Evolutionary conservation across 192 early-diverging fungal species (phyloP).

Genomic region (Backusella morwellensis): DNA sequence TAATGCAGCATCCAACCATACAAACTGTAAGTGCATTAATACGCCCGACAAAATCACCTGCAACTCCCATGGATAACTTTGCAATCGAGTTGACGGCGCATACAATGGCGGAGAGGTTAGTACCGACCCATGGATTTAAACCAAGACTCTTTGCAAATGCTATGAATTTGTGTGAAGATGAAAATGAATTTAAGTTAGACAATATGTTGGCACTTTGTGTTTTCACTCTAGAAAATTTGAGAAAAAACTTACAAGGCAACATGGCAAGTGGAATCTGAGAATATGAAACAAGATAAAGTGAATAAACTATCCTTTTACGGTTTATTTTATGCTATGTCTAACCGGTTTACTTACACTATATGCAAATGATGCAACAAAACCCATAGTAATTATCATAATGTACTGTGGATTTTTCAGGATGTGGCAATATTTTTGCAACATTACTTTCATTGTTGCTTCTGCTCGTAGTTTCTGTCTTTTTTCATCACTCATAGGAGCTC

Average conservation of each 20-base stretch:
- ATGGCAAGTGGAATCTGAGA: background rate
- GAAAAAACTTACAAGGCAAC: background rate
- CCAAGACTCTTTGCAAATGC: conserved; percentile 35
- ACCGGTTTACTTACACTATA: background rate
- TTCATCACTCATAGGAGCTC: background rate
- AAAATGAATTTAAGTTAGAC: conserved; percentile 15
- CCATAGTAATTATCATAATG: background rate
- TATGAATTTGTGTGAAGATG: background rate
- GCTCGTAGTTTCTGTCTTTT: background rate
- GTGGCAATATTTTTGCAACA: background rate
- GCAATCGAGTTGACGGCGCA: conserved; percentile 36
- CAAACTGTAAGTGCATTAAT: conserved; percentile 43
- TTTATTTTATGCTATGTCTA: background rate
- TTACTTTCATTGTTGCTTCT: background rate
- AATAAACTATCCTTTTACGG: background rate
- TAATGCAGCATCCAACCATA: conserved; percentile 35
- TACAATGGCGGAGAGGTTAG: conserved; percentile 39
- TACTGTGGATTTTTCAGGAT: background rate
- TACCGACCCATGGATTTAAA: conserved; percentile 34
- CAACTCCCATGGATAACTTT: conserved; percentile 32
- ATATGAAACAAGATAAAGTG: background rate
- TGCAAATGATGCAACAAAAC: background rate
- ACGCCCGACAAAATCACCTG: conserved; percentile 37
- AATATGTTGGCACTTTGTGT: background rate
- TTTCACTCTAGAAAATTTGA: background rate